Percentiles rank a stretch among this genome's conserved stretches.
Evolutionary conservation across 768 basidiomycete genomes (phyloP).

Genomic region (Leccinum truebloodii): DNA sequence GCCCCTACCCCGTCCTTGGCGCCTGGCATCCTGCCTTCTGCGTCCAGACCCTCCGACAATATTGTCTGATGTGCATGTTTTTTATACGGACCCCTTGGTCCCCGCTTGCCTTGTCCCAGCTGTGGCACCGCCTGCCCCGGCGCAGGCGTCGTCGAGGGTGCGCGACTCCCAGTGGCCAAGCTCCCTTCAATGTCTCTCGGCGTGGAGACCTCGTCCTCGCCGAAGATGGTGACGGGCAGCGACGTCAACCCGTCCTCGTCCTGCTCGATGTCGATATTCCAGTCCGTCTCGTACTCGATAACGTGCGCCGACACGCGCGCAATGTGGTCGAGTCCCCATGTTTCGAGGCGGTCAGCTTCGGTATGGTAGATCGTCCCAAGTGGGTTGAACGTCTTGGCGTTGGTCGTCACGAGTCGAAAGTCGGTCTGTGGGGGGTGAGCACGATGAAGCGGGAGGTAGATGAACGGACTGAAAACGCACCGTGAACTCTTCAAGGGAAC

Average conservation of each 20-base stretch:
- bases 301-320: slow-evolving; percentile 67
- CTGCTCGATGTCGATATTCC: slow-evolving; percentile 79
- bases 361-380: slow-evolving; percentile 70
- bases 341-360: slow-evolving; percentile 72
- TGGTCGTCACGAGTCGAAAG: slow-evolving; percentile 68
- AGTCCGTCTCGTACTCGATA: slow-evolving; percentile 80
- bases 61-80: slow-evolving; percentile 42
- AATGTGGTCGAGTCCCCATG: slow-evolving; percentile 74
- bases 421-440: slow-evolving; percentile 47
- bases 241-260: slow-evolving; percentile 44
- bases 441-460: not conserved
- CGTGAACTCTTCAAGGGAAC: slow-evolving; percentile 76
- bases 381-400: slow-evolving; percentile 78
- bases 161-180: slow-evolving; percentile 45
- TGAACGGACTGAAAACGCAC: slow-evolving; percentile 40
- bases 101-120: slow-evolving; percentile 36
- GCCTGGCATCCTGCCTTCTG: slow-evolving; percentile 74
- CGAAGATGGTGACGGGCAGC: slow-evolving; percentile 29
- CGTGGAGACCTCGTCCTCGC: slow-evolving; percentile 39
- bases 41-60: slow-evolving; percentile 54
- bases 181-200: slow-evolving; percentile 51
- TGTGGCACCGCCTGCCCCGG: slow-evolving; percentile 15
- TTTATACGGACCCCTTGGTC: slow-evolving; percentile 57
- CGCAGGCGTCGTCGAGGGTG: slow-evolving; percentile 44
- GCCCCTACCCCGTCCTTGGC: slow-evolving; percentile 73